phyloP scores from a whole-genome alignment of 768 basidiomycete genomes.

The Crepidotus variabilis region DNA sequence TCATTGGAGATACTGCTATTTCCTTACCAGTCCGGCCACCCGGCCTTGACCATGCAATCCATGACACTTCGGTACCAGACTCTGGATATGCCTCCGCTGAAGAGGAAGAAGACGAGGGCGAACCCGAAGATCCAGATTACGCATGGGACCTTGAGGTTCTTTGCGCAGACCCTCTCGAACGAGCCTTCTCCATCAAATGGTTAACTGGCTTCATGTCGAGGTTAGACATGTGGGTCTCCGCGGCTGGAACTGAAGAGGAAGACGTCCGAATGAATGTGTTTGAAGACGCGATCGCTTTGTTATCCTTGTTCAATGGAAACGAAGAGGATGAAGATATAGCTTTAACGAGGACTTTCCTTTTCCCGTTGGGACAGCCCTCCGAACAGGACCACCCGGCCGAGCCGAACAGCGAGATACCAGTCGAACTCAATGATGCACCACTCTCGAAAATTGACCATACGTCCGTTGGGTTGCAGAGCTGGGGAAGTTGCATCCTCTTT shows the following conservation, averaged over 20 bases:
- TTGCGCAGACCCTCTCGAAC: conserved; percentile 63
- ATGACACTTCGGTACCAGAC: conserved; percentile 51
- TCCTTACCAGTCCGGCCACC: conserved; percentile 17
- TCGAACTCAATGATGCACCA: conserved; percentile 70
- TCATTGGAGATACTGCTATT: conserved; percentile 14
- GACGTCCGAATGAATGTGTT: conserved; percentile 39
- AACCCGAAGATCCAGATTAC: conserved; percentile 10
- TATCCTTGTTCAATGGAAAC: conserved; percentile 45
- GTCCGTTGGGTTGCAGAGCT: conserved; percentile 80
- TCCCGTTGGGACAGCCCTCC: conserved; percentile 19
- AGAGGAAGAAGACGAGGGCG: conserved; percentile 46
- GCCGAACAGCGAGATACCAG: conserved; percentile 23
- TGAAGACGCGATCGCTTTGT: conserved; percentile 56
- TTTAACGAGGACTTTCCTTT: conserved; percentile 54
- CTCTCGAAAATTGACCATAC: conserved; percentile 66
- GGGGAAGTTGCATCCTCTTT: conserved; percentile 75
- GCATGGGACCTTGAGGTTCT: conserved; percentile 38
- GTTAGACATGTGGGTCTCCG: conserved; percentile 47
- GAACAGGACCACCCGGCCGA: too few relatives aligned
- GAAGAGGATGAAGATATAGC: conserved; percentile 39
- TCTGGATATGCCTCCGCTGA: conserved; percentile 79
- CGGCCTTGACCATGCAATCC: conserved; percentile 26
- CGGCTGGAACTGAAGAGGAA: conserved; percentile 27
- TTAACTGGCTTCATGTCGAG: conserved; percentile 64
- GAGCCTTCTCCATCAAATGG: conserved; percentile 69